Percentiles rank a stretch among this genome's conserved stretches.
Evolutionary conservation across 352 stramenopile species (phyloP).

Genomic region (Phytophthora boehmeriae): DNA sequence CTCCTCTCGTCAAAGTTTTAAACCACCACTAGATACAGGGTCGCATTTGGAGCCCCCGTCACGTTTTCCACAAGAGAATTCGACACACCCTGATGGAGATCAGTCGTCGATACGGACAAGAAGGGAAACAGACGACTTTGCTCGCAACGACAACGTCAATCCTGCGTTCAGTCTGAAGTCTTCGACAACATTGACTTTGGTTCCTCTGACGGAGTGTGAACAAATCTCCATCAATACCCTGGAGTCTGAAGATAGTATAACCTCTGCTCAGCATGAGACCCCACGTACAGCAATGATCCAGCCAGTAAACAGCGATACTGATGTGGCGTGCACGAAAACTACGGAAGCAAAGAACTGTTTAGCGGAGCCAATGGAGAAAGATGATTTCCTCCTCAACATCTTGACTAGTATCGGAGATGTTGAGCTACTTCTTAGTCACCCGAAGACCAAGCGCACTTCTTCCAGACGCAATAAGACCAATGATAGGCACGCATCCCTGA

Average conservation of each 20-base stretch:
- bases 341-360: slow-evolving; percentile 1
- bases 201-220: too few relatives aligned
- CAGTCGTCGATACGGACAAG: neutral
- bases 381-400: slow-evolving; percentile 66
- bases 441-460: slow-evolving; percentile 13
- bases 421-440: slow-evolving; percentile 58
- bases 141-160: too few relatives aligned
- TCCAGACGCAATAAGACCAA: slow-evolving; percentile 10
- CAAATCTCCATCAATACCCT: too few relatives aligned
- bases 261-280: too few relatives aligned
- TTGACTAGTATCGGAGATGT: slow-evolving; percentile 64
- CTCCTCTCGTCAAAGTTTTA: slow-evolving; percentile 1
- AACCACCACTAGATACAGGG: neutral
- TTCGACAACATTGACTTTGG: too few relatives aligned
- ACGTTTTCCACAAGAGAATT: neutral
- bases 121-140: neutral
- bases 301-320: neutral
- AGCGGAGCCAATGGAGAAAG: slow-evolving; percentile 27
- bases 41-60: neutral
- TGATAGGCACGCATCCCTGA: neutral
- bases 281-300: too few relatives aligned
- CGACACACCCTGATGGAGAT: neutral
- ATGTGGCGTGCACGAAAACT: neutral
- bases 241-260: too few relatives aligned
- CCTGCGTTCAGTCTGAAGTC: too few relatives aligned